A percentile compares a stretch with the other conserved stretches of the same genome.
Conservation (phyloP, 768 basidiomycete genomes). For the Boletellus emodensis region DNA sequence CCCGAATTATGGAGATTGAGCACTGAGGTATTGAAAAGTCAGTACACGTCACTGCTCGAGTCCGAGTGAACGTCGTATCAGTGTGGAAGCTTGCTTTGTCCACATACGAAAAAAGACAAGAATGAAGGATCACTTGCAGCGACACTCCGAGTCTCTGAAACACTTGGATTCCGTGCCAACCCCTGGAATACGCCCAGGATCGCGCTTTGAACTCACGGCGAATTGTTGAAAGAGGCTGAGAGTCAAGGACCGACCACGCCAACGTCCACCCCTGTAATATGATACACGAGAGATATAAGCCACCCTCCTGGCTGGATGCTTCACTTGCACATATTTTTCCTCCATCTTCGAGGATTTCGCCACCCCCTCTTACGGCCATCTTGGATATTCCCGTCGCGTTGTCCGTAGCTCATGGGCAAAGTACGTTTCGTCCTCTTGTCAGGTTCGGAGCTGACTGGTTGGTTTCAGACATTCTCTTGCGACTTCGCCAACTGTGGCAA, state of each 20-base stretch:
- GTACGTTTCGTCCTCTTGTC: background rate
- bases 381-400: background rate
- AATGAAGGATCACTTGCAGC: background rate
- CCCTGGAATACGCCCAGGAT: background rate
- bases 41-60: too few relatives aligned
- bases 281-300: conserved; percentile 13
- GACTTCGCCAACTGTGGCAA: background rate
- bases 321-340: background rate
- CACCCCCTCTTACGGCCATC: background rate
- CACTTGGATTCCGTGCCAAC: background rate
- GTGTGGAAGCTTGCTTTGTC: background rate
- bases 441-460: background rate
- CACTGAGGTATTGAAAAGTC: too few relatives aligned
- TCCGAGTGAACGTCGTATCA: background rate
- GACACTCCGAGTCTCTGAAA: background rate
- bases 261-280: conserved; percentile 3
- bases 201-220: conserved; percentile 9
- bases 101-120: background rate
- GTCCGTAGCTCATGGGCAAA: conserved; percentile 4
- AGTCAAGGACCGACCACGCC: background rate
- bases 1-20: too few relatives aligned
- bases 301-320: background rate
- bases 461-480: conserved; percentile 3
- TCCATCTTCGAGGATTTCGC: background rate
- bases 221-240: background rate